Conservation (phyloP, 805 yeast genomes). For the Cyberlindnera subsufficiens region DNA sequence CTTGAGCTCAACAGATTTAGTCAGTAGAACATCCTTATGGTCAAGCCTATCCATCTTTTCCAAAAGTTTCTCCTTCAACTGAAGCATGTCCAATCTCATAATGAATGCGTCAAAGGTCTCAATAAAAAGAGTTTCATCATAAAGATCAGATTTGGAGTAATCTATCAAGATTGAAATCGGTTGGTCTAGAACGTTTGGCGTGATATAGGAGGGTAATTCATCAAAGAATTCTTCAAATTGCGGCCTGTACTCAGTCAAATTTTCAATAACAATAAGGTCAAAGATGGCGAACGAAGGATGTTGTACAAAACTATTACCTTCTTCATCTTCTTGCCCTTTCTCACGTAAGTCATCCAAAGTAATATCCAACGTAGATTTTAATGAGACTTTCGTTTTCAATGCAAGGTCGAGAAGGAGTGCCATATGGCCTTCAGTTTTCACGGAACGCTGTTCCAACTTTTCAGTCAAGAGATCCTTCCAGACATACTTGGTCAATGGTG, state of each 20-base stretch:
- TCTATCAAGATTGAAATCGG: constrained; percentile 28
- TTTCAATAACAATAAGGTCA: constrained; percentile 21
- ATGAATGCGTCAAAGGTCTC: constrained; percentile 29
- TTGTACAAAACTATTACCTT: constrained; percentile 10
- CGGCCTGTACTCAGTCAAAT: constrained; percentile 14
- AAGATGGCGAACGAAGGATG: constrained; percentile 25
- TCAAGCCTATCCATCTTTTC: constrained; percentile 29
- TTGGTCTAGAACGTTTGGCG: constrained; percentile 23
- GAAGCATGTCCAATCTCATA: constrained; percentile 15
- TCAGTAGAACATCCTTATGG: constrained; percentile 15
- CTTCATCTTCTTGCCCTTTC: constrained; percentile 17
- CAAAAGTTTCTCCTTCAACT: constrained; percentile 23
- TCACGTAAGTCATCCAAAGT: constrained; percentile 17
- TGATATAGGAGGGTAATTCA: constrained; percentile 29
- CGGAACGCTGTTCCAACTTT: constrained; percentile 4
- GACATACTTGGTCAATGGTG: constrained; percentile 14
- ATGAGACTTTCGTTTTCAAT: not conserved
- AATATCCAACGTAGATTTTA: constrained; percentile 13
- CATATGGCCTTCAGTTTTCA: constrained; percentile 4
- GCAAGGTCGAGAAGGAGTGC: constrained; percentile 11
- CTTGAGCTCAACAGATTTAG: constrained; percentile 15
- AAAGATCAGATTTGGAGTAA: constrained; percentile 26
- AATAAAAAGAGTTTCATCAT: constrained; percentile 15
- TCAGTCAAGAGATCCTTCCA: constrained; percentile 9
- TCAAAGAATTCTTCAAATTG: constrained; percentile 29